Base-by-base conservation (phyloP, 352 stramenopile species). In the Bremia lactucae region DNA sequence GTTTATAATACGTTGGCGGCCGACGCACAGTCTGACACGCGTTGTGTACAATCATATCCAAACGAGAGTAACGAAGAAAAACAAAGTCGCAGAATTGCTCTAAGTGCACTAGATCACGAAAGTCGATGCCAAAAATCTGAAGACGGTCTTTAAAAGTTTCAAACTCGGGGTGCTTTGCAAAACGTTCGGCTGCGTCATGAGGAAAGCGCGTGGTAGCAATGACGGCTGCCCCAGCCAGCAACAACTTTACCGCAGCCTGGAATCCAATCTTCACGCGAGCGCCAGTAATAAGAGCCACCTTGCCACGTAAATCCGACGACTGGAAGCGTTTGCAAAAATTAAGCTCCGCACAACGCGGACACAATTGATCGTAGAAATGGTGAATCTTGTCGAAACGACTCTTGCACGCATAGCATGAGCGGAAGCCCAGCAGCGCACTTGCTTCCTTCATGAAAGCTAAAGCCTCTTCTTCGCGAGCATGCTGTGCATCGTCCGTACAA, bases 41-140 rank as follows among this genome's bases (percentile, higher is more conserved):
- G 61, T 98, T 98, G 68, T 98, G 96, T 41, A 98, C 93, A 33
- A 98, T 79, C 28, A 98, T 84, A 66, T 98, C 92, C 24, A 98
- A 75, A n/a, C 90, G 90, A 36, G 74, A 67, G 52, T 92, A 86
- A 51, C 67, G 74, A 23, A 62, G 68, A 6, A 87, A 58, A 21
- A 92, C 76, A 49, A 85, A 87, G 52, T 89, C 80, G 15, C 91
- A 83, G 55, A 98, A 97, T 38, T 95, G 80, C 66, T 98, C 95
- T 15, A 98, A 52, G 40, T 96, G 90, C 10, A 95, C 86, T 8
- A 98, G 67, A 62, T 98, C 92, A 48, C 94, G 79, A 48, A 98
- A 95, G 59, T 98, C 95, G 39, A 98, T 87, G 40, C 94, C 95
- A 57, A 96, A 97, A 14, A 98, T 77, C 46, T 97, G 77, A n/a